Evolutionary conservation across 768 basidiomycete genomes (phyloP).

Genomic region (Mycena capillaripes): DNA sequence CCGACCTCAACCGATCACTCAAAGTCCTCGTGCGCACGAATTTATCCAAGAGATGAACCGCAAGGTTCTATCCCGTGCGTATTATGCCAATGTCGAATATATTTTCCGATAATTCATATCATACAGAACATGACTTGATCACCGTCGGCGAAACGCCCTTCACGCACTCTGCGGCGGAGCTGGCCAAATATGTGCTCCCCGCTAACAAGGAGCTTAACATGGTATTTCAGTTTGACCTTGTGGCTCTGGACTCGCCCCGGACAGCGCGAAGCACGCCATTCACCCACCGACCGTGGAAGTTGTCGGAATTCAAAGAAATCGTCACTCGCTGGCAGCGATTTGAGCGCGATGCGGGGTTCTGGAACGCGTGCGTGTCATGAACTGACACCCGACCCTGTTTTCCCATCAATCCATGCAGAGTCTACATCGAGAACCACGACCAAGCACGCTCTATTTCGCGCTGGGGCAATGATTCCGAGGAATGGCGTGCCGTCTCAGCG

Average conservation of each 20-base stretch:
- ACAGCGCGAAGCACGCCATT: conserved; percentile 55
- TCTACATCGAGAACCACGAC: conserved; percentile 82
- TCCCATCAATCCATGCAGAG: conserved; percentile 48
- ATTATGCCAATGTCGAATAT: conserved; percentile 12
- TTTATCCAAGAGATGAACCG: conserved; percentile 76
- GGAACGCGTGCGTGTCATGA: conserved; percentile 71
- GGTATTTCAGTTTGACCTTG: conserved; percentile 75
- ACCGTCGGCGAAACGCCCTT: conserved; percentile 77
- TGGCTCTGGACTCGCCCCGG: conserved; percentile 67
- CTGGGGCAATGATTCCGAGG: conserved; percentile 71
- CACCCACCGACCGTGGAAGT: conserved; percentile 61
- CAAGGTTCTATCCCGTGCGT: conserved; percentile 72
- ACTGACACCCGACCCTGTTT: neutral
- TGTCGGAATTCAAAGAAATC: conserved; percentile 65
- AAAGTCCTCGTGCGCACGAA: conserved; percentile 75
- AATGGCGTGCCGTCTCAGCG: conserved; percentile 70
- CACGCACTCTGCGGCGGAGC: conserved; percentile 63
- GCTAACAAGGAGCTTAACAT: conserved; percentile 73
- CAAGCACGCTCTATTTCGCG: conserved; percentile 74
- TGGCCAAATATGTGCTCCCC: conserved; percentile 71
- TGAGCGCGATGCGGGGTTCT: conserved; percentile 71
- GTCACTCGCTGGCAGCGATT: conserved; percentile 69
- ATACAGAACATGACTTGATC: conserved; percentile 67
- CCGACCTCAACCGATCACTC: neutral
- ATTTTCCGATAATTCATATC: neutral